Evolutionary conservation across 768 basidiomycete species (phyloP), one percentile per base, ranked within the genome.

Genomic region (Chalciporus pseudorubinellus): DNA sequence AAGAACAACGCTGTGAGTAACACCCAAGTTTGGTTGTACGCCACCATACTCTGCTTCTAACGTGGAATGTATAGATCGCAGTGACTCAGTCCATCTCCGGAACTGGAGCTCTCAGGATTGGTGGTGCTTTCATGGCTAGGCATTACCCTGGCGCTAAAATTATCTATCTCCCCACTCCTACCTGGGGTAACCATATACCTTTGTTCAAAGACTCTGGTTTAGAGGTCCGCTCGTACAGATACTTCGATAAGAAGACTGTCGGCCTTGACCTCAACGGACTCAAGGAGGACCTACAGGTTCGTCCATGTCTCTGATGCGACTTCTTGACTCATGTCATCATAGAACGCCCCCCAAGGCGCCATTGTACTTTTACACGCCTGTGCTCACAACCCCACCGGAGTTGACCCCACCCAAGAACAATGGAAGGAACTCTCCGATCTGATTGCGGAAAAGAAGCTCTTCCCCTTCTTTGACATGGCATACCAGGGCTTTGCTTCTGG

Each of bases 391-490:
- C 95, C 95, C n/a, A 95, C 93, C 33, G 95, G 97, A 55, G 82
- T 98, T 59, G 97, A 99, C 74, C 95, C 93, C 26, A 97, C 95
- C 10, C 82, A 79, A 19, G 85, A 84, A 44, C 94, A 99, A 74
- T 99, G 97, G 97, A 80, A 78, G 54, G 82, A 90, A 68, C 84
- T 99, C 55, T 92, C 90, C 39, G 81, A 92, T 61, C 76, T 98
- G 53, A 72, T 95, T 60, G 85, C 90, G 65, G 88, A 92, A 75
- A 91, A 83, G 77, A 82, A 84, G 57, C 81, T 95, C 61, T 95
- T 98, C 84, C 90, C 95, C 46, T 93, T 98, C 84, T 98, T 98
- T 70, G 97, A 99, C 73, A 98, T 98, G 94, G 95, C 97, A 14
- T 99, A 99, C 77, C 93, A 97, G 72, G 97, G 97, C 46, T 99